Base-by-base conservation (phyloP, 345 rosid species). In the Cardamine occulta region DNA sequence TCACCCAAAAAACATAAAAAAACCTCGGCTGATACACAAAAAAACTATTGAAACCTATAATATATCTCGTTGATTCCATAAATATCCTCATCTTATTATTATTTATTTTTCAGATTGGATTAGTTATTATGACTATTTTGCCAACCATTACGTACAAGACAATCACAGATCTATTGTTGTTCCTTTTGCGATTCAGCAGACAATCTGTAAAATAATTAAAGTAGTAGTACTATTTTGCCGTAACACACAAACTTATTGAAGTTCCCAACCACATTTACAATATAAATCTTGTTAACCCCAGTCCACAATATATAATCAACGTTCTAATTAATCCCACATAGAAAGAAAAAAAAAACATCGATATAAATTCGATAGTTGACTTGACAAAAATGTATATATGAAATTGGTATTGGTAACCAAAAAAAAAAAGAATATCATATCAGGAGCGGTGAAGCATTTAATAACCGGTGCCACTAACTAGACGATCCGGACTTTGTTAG, bases 201-300 rank as follows among this genome's bases (percentile, higher is more conserved):
- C 72, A 56, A 74, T 49, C 78, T 37, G 34, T 74, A 23, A 44
- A 55, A 7, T 64, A 60, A n/a, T 31, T 18, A 4, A 39, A 60
- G 8, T 28, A 34, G 6, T 55, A 34, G 6, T 55, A 66, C 9
- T 18, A 18, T 37, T 48, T 48, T 47, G 52, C 51, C 61, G 44
- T 74, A 11, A 18, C 4, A 40, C 23, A 31, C 17, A 37, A 58
- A 26, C 39, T 40, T 40, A 31, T 31, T 40, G 51, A 32, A 53
- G 57, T 53, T 69, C 80, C 63, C 80, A 69, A 76, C 65, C 10
- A 62, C 4, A 68, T 75, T 51, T 34, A 62, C 68, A 73, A 12
- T 7, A 3, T 28, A 29, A 53, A 62, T 68, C 69, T n/a, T 29
- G 21, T 5, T 37, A 29, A 34, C 9, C 23, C 31, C 23, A 21